Conservation (phyloP, 768 basidiomycete species). For the Wakefieldia striispora region DNA sequence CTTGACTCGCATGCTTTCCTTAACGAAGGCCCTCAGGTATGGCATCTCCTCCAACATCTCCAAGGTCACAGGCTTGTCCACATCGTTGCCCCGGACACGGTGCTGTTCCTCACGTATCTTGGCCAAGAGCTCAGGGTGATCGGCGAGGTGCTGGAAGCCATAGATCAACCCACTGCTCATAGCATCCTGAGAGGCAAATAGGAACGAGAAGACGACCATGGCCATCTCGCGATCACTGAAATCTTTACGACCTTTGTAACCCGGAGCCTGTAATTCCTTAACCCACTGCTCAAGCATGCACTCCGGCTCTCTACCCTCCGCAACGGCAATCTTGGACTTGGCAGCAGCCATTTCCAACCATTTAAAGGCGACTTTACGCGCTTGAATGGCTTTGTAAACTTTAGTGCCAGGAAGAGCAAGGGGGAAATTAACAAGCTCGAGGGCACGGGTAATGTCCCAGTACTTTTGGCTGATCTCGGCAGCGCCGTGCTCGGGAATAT, state of each 20-base stretch:
- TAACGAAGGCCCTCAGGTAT: constrained; percentile 89
- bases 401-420: constrained; percentile 94
- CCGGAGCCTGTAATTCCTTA: constrained; percentile 59
- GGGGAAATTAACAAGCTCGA: constrained; percentile 99
- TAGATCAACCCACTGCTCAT: constrained; percentile 98
- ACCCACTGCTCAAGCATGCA: constrained; percentile 97
- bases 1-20: constrained; percentile 87
- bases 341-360: constrained; percentile 79
- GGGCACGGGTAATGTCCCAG: constrained; percentile 92
- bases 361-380: constrained; percentile 79
- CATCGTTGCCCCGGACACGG: constrained; percentile 73
- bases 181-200: constrained; percentile 96
- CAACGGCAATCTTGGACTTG: constrained; percentile 80
- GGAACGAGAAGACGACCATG: constrained; percentile 94
- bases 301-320: constrained; percentile 70
- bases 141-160: constrained; percentile 94
- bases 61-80: constrained; percentile 73
- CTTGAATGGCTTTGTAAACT: constrained; percentile 89
- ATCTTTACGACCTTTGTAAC: constrained; percentile 73
- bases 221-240: constrained; percentile 96
- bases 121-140: constrained; percentile 82
- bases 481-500: constrained; percentile 79
- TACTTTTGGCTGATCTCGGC: constrained; percentile 88
- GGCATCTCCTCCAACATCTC: constrained; percentile 92
- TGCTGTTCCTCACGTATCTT: constrained; percentile 93